Conservation (phyloP, 257 asterid species). For the Scutellaria galericulata region DNA sequence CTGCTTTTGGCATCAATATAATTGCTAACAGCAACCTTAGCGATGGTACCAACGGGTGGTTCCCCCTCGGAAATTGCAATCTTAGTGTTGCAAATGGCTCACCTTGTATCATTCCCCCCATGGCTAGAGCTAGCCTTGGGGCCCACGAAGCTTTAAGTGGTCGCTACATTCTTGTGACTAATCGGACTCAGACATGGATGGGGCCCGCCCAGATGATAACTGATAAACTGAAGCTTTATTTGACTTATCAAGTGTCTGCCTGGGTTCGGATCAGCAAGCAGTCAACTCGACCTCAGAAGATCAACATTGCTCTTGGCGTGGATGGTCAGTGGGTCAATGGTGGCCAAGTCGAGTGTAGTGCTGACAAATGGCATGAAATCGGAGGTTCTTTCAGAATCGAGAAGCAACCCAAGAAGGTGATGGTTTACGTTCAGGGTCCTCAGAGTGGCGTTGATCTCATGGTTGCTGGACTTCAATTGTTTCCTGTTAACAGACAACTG, state of each 20-base stretch:
- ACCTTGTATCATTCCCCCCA: constrained; percentile 78
- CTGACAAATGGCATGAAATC: constrained; percentile 82
- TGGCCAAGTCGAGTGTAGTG: constrained; percentile 66
- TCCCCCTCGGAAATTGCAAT: constrained; percentile 75
- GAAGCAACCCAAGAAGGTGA: constrained; percentile 66
- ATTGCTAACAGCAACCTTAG: constrained; percentile 60
- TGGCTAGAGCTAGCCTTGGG: constrained; percentile 80
- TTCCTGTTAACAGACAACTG: constrained; percentile 65
- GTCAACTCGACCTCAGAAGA: constrained; percentile 55
- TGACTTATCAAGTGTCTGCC: constrained; percentile 89
- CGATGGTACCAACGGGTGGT: constrained; percentile 70
- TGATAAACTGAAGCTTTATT: constrained; percentile 57
- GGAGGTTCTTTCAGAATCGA: constrained; percentile 91
- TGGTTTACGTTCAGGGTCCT: constrained; percentile 89
- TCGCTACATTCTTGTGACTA: constrained; percentile 62
- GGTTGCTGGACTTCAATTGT: constrained; percentile 89
- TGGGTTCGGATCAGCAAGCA: constrained; percentile 73
- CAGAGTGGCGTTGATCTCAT: constrained; percentile 81
- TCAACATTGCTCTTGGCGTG: constrained; percentile 70
- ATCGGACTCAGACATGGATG: constrained; percentile 84
- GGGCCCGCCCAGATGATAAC: constrained; percentile 89
- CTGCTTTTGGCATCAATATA: constrained; percentile 64
- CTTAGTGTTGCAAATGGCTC: constrained; percentile 66
- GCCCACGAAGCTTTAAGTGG: constrained; percentile 72
- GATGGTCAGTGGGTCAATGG: constrained; percentile 86